Base-by-base conservation (phyloP, 1,139 yeast genomes). In the Yamadazyma diddensiae region DNA sequence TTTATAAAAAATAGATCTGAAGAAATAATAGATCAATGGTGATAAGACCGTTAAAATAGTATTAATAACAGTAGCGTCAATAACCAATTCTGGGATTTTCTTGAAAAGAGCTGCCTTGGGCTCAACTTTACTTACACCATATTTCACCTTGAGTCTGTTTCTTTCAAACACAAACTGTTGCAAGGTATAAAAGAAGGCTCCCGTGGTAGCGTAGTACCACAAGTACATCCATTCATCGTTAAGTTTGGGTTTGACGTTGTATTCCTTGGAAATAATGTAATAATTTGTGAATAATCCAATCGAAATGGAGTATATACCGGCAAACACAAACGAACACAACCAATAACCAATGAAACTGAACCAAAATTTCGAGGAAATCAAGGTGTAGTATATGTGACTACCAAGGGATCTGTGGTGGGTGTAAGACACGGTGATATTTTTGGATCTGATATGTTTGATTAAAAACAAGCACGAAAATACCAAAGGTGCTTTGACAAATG, bases 221-320 rank as follows among this genome's bases (percentile, higher is more conserved):
- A 62, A 70, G 48, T 67, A 81, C 4, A 80, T 68, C 62, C 73
- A 77, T 37, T 71, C 67, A 49, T 82, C 92, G 47, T 81, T 83
- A 33, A 80, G 52, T 33, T 71, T 65, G 1, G 84, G 81, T 37
- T 65, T 68, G 33, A 72, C 73, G 32, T 70, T 57, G 43, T 65
- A 70, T 62, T 77, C 62, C 52, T 73, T 58, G 46, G 75, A 49
- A 56, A 70, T 39, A 46, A 56, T 44, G 40, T 58, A 63, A 40
- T 59, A 66, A 24, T 62, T 53, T 21, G 41, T 43, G 19, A 43
- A 42, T 24, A 57, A 47, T 10, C 61, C 54, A 25, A 57, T 50
- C 39, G 58, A 69, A 27, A 49, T 47, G 12, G 59, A 39, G 39
- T 49, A 65, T 39, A 46, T 52, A 54, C 33, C 57, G 42, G 40